Base-by-base conservation (phyloP, 1,284 basidiomycete species). In the Meira miltonrushii region DNA sequence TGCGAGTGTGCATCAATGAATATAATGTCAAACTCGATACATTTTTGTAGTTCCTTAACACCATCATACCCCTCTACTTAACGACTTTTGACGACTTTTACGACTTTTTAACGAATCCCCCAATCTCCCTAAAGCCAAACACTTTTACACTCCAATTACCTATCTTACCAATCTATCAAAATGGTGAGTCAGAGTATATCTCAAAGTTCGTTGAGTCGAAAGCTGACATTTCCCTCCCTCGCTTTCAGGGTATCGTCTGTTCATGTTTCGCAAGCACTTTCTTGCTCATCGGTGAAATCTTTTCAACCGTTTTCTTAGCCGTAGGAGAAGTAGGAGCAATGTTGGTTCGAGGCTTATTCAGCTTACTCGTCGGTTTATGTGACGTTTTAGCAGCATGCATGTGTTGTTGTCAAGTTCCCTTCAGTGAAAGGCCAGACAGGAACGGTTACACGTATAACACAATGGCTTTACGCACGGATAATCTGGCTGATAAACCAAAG, bases 361-460 rank as follows among this genome's bases (percentile, higher is more conserved):
- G 63, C 41, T 54, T 73, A 55, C 50, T 71, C 2, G 63, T 73
- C 28, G 61, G 65, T n/a, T 62, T 73, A 10, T 71, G 69, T 50
- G 71, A 73, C 43, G 33, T 71, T 15, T 61, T 73, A 0, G 71
- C 71, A 1, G 69, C 69, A n/a, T 54, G 64, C 48, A 62, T 61
- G 50, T 73, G 71, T 55, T 73, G 71, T 48, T 73, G 50, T 44
- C 59, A 65, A 23, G 69, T 71, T 2, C 71, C 69, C 1, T 73
- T 62, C 60, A 57, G 54, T 1, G 60, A 71, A 37, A 58, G 71
- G 43, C 71, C 71, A 6, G 69, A 69, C 23, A 60, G 69, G 2
- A 38, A 47, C 13, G 59, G 44, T 15, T 69, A 59, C 49, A 57
- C 48, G 2, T 69, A 66, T 47, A 23, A 50, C 4, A 55, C 54